Base-by-base conservation (phyloP, 805 yeast genomes). In the Vanderwaltozyma yarrowii region DNA sequence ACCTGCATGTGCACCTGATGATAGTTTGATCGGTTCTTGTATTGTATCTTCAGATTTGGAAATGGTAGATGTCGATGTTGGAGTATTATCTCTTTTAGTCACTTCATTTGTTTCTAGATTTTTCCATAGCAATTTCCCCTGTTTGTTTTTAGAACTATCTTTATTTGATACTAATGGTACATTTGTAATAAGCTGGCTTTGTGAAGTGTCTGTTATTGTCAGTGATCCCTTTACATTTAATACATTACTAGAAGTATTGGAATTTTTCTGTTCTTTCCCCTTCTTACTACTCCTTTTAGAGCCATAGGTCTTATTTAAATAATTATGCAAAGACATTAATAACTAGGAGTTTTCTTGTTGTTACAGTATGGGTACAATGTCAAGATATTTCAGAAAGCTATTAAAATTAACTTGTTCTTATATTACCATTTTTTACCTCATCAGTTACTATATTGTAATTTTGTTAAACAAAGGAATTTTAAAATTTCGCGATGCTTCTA, bases 251-350 rank as follows among this genome's bases (percentile, higher is more conserved):
- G n/a, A n/a, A n/a, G n/a, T n/a, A n/a, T n/a, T n/a, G n/a, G n/a
- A n/a, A n/a, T n/a, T n/a, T n/a, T n/a, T n/a, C n/a, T n/a, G 53
- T 35, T 48, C 52, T 40, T 52, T 58, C 27, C 47, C 51, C 38
- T 47, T 54, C 30, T 50, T 45, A 24, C 49, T 36, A 13, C 46
- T 46, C 5, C 55, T 41, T 16, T 54, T 38, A n/a, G 34, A 24
- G 4, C 70, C 59, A 39, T 74, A 74, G 27, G 66, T 66, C 44
- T 67, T 63, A 7, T 67, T 58, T 30, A 73, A 53, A 42, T 72
- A 73, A 35, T 66, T 71, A 31, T 71, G 63, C 24, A 72, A 49
- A 2, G 73, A 67, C 74, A 69, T 69, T 5, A 9, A 9, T n/a
- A n/a, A n/a, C n/a, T n/a, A n/a, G n/a, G n/a, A n/a, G n/a, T n/a